Conservation (phyloP, 2,329 filamentous ascomycete genomes). For the Cladosporium sp. region DNA sequence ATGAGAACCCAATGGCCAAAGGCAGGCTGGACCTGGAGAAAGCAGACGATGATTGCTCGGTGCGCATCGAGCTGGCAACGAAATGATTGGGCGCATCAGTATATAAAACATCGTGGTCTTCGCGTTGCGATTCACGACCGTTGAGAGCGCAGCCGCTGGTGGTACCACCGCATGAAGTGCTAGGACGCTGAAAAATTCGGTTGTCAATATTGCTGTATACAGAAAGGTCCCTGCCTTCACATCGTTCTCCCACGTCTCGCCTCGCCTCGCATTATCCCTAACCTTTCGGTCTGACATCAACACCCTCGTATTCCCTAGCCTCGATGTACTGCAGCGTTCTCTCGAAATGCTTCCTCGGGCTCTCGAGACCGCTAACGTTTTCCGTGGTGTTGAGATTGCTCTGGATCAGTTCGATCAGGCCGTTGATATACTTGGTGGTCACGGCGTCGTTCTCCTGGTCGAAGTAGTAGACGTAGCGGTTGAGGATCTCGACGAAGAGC, state of each 20-base stretch:
- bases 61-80: not conserved
- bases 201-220: not conserved
- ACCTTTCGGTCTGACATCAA: constrained; percentile 61
- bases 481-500: constrained; percentile 95
- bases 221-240: not conserved
- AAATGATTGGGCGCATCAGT: not conserved
- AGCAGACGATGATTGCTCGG: not conserved
- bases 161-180: too few relatives aligned
- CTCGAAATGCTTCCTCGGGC: constrained; percentile 87
- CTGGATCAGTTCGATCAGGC: constrained; percentile 95
- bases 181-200: too few relatives aligned
- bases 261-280: not conserved
- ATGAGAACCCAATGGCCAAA: constrained; percentile 9
- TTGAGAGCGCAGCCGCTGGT: too few relatives aligned
- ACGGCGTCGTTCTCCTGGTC: constrained; percentile 98
- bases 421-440: constrained; percentile 96
- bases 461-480: constrained; percentile 98
- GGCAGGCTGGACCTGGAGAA: constrained; percentile 3
- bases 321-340: constrained; percentile 91
- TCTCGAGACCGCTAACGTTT: constrained; percentile 76
- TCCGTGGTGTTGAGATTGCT: constrained; percentile 77
- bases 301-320: constrained; percentile 85
- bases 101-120: too few relatives aligned
- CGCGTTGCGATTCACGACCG: too few relatives aligned
- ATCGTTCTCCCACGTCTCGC: not conserved